A percentile compares a stretch with the other conserved stretches of the same genome.
Conservation (phyloP, 106 monocot genomes). For the Dioscorea zingiberensis region DNA sequence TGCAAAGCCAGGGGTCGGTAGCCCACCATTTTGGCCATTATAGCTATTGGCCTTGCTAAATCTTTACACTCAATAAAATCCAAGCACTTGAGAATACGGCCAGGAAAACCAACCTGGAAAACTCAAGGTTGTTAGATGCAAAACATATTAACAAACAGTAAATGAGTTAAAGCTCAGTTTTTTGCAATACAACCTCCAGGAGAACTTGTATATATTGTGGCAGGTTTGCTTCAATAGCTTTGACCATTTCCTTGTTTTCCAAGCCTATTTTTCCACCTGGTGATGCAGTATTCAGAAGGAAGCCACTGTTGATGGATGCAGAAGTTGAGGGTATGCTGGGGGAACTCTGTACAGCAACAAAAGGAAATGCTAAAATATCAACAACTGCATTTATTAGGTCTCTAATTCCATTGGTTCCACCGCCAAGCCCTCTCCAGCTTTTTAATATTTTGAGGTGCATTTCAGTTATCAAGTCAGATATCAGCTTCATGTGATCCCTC, state of each 20-base stretch:
- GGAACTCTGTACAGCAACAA: conserved; percentile 80
- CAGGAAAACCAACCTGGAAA: conserved; percentile 64
- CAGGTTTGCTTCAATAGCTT: conserved; percentile 57
- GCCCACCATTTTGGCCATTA: conserved; percentile 93
- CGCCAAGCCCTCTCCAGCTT: conserved; percentile 75
- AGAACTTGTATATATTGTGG: conserved; percentile 79
- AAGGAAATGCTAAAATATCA: conserved; percentile 95
- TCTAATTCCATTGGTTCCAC: conserved; percentile 62
- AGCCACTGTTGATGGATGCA: conserved; percentile 89
- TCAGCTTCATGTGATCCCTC: conserved; percentile 56
- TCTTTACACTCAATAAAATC: conserved; percentile 56
- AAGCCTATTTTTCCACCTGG: conserved; percentile 70
- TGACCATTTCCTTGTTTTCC: conserved; percentile 73
- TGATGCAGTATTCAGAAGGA: conserved; percentile 68
- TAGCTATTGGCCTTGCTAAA: conserved; percentile 61
- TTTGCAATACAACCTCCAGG: conserved; percentile 52
- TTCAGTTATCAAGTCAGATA: conserved; percentile 57
- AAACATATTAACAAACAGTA: not conserved
- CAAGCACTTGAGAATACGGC: conserved; percentile 45
- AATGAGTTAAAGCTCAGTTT: not conserved
- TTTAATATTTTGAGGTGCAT: conserved; percentile 56
- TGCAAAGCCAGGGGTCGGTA: conserved; percentile 74
- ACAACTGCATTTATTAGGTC: conserved; percentile 72
- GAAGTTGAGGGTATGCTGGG: conserved; percentile 67
- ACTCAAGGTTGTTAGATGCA: not conserved